Evolutionary conservation across 2,329 filamentous ascomycete genomes (phyloP), one percentile per base, ranked within the genome.

Genomic region (Fusarium compactum): DNA sequence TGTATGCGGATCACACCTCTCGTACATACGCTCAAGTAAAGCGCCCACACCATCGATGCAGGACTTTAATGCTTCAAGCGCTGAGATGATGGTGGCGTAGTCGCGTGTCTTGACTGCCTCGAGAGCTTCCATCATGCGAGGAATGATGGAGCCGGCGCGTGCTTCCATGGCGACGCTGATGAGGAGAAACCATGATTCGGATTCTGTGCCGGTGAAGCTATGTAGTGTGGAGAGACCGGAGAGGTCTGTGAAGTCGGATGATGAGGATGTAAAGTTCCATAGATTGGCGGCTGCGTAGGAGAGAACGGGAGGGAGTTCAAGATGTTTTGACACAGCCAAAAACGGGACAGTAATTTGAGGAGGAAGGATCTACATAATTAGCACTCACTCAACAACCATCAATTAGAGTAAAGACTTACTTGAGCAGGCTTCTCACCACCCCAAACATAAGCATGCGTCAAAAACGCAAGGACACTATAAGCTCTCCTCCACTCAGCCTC

Each of bases 171-270:
- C 94, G 1, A 96, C 92, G 1, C 93, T 97, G 65, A 98, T 87
- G 40, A 96, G 85, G 73, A 95, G 95, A 81, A 98, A 98, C 95
- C 95, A 98, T 74, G 94, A 94, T 80, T 98, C 95, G 72, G 97
- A 94, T 53, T 91, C 82, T 10, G 93, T 96, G 27, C 94, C 95
- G 7, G 94, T 98, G 76, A 97, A 96, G 15, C 95, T 97, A 76
- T 92, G 87, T 12, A 95, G 85, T 0, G 90, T 91, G 22, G 86
- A 84, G 14, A 98, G 84, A 53, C 91, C 89, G 62, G 93, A 87
- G 12, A 95, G 83, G 61, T 89, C 83, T 70, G 90, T 87, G 29
- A 92, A 88, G 52, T 90, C 86, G 2, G 73, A 46, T 0, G 72
- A 66, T 41, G 91, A 89, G 67, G 87, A 85, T 38, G 34, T 38